Base-by-base conservation (phyloP, 345 rosid species). In the Citropsis articulata region DNA sequence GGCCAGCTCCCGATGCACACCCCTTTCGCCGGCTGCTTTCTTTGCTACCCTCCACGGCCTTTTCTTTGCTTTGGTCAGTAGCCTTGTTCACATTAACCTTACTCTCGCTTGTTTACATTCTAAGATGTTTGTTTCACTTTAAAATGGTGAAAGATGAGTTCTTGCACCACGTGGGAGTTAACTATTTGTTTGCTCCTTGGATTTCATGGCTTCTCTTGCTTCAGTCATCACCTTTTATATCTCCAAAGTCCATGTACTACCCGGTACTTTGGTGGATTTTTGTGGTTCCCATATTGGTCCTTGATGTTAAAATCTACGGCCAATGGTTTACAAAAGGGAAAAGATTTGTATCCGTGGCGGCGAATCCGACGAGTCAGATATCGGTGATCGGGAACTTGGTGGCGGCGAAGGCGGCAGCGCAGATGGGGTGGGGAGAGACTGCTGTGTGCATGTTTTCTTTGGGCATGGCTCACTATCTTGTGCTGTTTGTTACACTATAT, bases 71-170 rank as follows among this genome's bases (percentile, higher is more conserved):
- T 3, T 89, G 92, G 92, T 86, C 82, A 24, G 9, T 89, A 71
- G 83, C 88, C 31, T 74, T 87, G 27, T 66, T 72, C 66, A 84
- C 84, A n/a, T 85, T 83, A 56, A 61, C 79, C 4, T 69, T 68
- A 5, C 87, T 89, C 66, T 87, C 84, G 42, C 30, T 79, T 53
- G 30, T 84, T n/a, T 89, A 87, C 69, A 75, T 77, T 59, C 79
- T 86, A 2, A 85, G 82, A 63, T 87, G 90, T 78, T 9, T 82
- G 18, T 82, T 84, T 71, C 76, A 70, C 80, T 87, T 82, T 48
- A 64, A 85, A 64, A 76, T 59, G 84, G 88, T 89, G 75, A 81
- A 85, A 62, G 79, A 79, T n/a, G 92, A 89, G 89, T 89, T 89
- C 82, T 38, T 82, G 64, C 86, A 89, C 75, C 83, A 76, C 60